Conservation (phyloP, 2,329 filamentous ascomycete species). For the Monosporascus sp. region DNA sequence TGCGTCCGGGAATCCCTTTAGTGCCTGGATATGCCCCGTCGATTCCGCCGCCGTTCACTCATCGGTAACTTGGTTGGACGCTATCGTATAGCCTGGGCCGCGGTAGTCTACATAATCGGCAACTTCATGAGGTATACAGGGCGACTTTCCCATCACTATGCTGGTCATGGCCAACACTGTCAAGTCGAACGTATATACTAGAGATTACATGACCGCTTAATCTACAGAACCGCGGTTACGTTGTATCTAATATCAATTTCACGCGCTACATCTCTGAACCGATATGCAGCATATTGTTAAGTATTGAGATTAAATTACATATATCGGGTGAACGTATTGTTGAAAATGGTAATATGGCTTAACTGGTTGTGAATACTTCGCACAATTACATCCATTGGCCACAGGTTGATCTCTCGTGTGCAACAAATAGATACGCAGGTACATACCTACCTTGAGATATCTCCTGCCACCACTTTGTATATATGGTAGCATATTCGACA, state of each 20-base stretch:
- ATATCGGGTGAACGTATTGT: neutral
- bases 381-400: too few relatives aligned
- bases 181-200: neutral
- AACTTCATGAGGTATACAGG: slow-evolving; percentile 3
- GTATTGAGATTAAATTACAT: neutral
- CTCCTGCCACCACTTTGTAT: too few relatives aligned
- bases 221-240: neutral
- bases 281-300: neutral
- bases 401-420: too few relatives aligned
- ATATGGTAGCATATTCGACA: too few relatives aligned
- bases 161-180: slow-evolving; percentile 9
- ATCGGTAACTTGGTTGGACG: slow-evolving; percentile 11
- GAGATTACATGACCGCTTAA: neutral
- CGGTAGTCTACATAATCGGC: slow-evolving; percentile 3
- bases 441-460: too few relatives aligned
- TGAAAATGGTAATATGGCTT: too few relatives aligned
- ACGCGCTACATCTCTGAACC: neutral
- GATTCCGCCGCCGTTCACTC: slow-evolving; percentile 30
- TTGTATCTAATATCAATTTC: neutral
- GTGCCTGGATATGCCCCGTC: slow-evolving; percentile 32
- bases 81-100: slow-evolving; percentile 1
- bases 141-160: slow-evolving; percentile 11
- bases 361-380: too few relatives aligned
- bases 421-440: too few relatives aligned
- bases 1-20: slow-evolving; percentile 29